phyloP scores from a whole-genome alignment of 495 filamentous ascomycete species.

The Cercophora sp. region DNA sequence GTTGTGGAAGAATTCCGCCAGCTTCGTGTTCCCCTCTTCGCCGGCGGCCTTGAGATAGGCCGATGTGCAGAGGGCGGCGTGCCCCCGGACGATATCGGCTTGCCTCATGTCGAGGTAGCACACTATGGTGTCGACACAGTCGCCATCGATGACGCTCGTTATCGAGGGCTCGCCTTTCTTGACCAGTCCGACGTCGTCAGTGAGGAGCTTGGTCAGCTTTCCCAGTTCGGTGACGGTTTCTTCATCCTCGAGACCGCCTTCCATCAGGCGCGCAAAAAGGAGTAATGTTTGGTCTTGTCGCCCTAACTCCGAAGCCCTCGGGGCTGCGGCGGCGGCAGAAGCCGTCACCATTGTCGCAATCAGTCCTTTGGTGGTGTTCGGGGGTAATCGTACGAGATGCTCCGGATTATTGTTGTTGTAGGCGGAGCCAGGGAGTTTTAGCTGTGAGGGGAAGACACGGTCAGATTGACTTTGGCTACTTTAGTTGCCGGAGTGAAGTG shows the following conservation, averaged over 20 bases:
- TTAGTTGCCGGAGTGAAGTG: too few relatives aligned
- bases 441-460: too few relatives aligned
- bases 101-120: constrained; percentile 73
- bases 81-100: constrained; percentile 60
- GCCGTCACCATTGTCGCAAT: constrained; percentile 28
- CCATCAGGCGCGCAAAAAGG: constrained; percentile 52
- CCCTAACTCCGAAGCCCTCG: constrained; percentile 12
- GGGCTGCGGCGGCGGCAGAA: constrained; percentile 6
- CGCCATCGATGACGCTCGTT: constrained; percentile 65
- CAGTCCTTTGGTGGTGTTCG: background rate
- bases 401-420: background rate
- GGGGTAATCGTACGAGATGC: background rate
- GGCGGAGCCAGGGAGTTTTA: too few relatives aligned
- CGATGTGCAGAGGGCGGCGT: constrained; percentile 70
- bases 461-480: too few relatives aligned
- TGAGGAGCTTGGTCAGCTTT: constrained; percentile 47
- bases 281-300: constrained; percentile 46
- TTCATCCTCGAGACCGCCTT: constrained; percentile 53
- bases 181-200: constrained; percentile 39
- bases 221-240: constrained; percentile 47
- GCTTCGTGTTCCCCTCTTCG: constrained; percentile 59
- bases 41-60: constrained; percentile 76
- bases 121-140: constrained; percentile 75
- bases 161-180: constrained; percentile 43
- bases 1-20: constrained; percentile 62